These are phyloP conservation scores for Aphanocladium album DNA, from an alignment of 2,329 filamentous ascomycete species.

Conservation along the genomic window DNA sequence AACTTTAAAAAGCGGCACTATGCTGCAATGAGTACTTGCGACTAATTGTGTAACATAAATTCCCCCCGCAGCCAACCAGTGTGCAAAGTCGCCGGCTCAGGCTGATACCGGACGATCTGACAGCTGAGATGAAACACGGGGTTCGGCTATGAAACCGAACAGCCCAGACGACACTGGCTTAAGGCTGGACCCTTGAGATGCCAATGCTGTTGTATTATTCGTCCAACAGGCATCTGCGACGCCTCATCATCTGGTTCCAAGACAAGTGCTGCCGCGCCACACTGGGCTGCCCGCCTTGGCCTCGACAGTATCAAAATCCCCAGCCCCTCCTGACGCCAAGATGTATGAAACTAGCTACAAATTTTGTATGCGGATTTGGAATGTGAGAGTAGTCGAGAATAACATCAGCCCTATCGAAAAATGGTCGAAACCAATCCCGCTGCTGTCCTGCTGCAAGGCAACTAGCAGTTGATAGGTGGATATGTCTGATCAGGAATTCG, in stretches of 20 bases:
- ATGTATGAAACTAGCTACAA: constrained; percentile 1
- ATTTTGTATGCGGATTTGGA: too few relatives aligned
- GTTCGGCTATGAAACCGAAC: neutral
- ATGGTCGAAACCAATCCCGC: neutral
- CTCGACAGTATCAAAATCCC: neutral
- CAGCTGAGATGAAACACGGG: constrained; percentile 17
- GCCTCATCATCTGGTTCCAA: neutral
- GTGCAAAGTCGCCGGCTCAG: constrained; percentile 1
- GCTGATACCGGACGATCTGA: constrained; percentile 20
- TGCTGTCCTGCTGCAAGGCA: neutral
- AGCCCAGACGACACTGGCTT: neutral
- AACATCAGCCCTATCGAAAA: neutral
- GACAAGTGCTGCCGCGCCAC: neutral
- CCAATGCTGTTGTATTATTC: neutral
- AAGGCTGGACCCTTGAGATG: neutral
- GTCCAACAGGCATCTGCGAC: neutral
- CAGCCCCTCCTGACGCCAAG: constrained; percentile 7
- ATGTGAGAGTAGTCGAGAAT: neutral
- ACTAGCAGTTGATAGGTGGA: neutral
- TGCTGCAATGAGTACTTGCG: neutral
- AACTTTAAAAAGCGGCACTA: constrained; percentile 9
- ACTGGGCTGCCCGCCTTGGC: neutral
- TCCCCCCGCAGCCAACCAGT: constrained; percentile 1
- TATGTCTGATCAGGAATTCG: constrained; percentile 6
- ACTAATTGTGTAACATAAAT: constrained; percentile 6